Evolutionary conservation across 805 yeast genomes (phyloP), one percentile per base, ranked within the genome.

Genomic region (Candida ortonii): DNA sequence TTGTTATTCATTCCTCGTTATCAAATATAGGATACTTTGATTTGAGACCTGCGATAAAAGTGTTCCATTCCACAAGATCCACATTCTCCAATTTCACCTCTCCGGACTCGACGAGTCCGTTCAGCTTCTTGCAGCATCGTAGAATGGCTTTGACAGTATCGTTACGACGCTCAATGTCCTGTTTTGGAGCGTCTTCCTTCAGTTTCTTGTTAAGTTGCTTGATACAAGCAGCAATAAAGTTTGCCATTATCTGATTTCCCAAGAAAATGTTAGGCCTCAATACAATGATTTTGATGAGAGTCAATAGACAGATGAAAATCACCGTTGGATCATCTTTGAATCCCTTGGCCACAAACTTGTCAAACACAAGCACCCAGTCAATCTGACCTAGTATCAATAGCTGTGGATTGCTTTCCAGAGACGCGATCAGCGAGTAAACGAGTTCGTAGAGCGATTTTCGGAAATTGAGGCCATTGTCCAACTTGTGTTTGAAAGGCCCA

Each of bases 401-500:
- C 17, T 43, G 35, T 5, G 49, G 34, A 25, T 50, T 48, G 25
- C 50, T 50, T 34, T 62, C 66, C 28, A 64, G 42, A 3, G 62
- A 48, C 5, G 55, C 53, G 9, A 64, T 52, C 28, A 82, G 55
- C 7, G 84, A 70, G 53, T 78, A 80, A 18, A 85, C 60, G 15
- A 80, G 61, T 50, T 85, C 95, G 55, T 80, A 83, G 6, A 84
- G 68, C 23, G 82, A 71, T 52, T 83, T 83, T 34, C 95, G 68
- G 39, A 77, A 73, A 39, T 78, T 86, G 24, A 84, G 64, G 0
- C 88, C 93, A 45, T 80, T 81, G 49, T 86, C 96, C 24, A 84
- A 73, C 41, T 78, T 78, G 53, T 84, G 89, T 52, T 84, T 84
- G 65, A 82, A 85, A 0, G 95, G 94, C 2, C 96, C 96, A 76